Base-by-base conservation (phyloP, 2,329 filamentous ascomycete genomes). In the Aspergillus sojae region DNA sequence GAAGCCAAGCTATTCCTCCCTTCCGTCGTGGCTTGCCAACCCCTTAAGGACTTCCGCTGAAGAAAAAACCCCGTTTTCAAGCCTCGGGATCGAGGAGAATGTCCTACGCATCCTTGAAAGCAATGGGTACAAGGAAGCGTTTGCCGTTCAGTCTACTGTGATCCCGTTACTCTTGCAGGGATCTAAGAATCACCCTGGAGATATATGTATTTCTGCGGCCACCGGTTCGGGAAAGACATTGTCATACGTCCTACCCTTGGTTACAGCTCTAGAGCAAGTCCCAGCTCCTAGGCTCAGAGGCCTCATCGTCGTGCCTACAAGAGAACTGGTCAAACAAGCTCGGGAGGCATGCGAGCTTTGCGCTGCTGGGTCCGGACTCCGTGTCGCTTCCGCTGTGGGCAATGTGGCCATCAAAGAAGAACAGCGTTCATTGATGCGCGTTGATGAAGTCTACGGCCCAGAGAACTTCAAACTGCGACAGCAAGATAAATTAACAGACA, bases 141-240 rank as follows among this genome's bases (percentile, higher is more conserved):
- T 95, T 73, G 91, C 92, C 0, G 88, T 96, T 1, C 93, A 96
- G 77, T 88, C 91, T 5, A 88, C 89, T 1, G 85, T 95, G 0
- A 84, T 99, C 30, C 94, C 94, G 0, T 83, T 96, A 46, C 84
- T 99, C 5, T 82, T 96, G 4, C 89, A 87, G 26, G 86, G 85
- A 0, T 84, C 85, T 48, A 82, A 85, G 61, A 81, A 85, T 41
- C 84, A 88, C 41, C 80, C 86, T 1, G 91, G 92, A 5, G 95
- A 99, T 75, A 79, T 99, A 5, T 90, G 96, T 52, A 89, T 99
- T 3, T 95, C 93, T 9, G 95, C 96, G 0, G 91, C 94, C 1
- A 99, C 95, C 0, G 95, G 95, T 10, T 98, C 95, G 0, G 95
- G 95, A 62, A 99, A 99, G 76, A 99, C 95, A 0, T 78, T 99